Evolutionary conservation across 2,329 filamentous ascomycete species (phyloP), one percentile per base, ranked within the genome.

Genomic region (Onygena corvina): DNA sequence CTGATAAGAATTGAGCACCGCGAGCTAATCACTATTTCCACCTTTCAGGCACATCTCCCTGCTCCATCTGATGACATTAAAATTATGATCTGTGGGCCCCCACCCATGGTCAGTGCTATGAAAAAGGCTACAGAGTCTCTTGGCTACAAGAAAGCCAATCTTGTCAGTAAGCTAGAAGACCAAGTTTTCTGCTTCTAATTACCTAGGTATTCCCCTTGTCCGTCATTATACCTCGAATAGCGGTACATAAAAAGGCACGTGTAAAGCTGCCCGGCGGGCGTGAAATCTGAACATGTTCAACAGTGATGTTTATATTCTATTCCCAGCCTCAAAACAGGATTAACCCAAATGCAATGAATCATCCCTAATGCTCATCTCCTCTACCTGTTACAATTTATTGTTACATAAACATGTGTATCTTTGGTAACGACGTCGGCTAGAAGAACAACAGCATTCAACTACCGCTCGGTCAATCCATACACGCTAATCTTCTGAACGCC

Each of bases 111-210:
- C 56, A 85, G 84, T 61, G 90, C 88, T 47, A 83, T 96, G 75
- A 98, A 98, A 84, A 96, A 96, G 78, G 79, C 87, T 4, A 83
- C 89, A 46, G 87, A 93, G 71, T 76, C 79, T 55, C 76, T 96
- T 16, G 92, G 92, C 51, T 98, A 84, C 75, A 78, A 86, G 64
- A 96, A 96, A 77, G 86, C 92, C 35, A 80, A 82, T 53, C 87
- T 90, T 38, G 89, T 96, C 61, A 95, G 89, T 81, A 96, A 96
- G 79, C 81, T 96, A 48, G 85, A 90, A 65, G 92, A 98, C 68
- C 92, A 96, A 70, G 86, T 98, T 58, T 98, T 98, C 73, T 88
- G 86, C 64, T 98, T 98, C 71, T 88, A 84, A 70, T 49, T n/a
- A 25, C 18, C 11, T 29, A 11, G 5, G 36, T 40, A 11, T 40